phyloP scores from a whole-genome alignment of 352 stramenopile species.

The Phytophthora meadii region DNA sequence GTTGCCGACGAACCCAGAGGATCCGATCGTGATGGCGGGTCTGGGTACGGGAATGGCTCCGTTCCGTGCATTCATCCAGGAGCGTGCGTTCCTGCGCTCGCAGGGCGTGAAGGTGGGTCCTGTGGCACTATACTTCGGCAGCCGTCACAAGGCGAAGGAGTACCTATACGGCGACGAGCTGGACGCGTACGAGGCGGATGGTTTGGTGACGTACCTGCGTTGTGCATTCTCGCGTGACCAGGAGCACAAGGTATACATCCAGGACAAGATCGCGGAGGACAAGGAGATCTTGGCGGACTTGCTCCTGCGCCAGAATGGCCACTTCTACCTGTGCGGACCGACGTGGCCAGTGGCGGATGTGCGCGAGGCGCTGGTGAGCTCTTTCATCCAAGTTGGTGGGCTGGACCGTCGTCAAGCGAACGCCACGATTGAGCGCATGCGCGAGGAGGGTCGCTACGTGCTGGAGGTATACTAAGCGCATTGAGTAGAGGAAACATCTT shows the following conservation, averaged over 20 bases:
- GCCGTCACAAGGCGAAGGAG: conserved; percentile 92
- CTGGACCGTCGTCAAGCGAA: conserved; percentile 75
- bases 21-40: conserved; percentile 88
- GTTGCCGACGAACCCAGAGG: conserved; percentile 65
- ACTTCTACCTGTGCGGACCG: conserved; percentile 89
- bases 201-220: conserved; percentile 82
- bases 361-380: conserved; percentile 67
- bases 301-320: conserved; percentile 76
- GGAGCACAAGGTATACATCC: conserved; percentile 91
- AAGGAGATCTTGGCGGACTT: conserved; percentile 75
- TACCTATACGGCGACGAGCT: conserved; percentile 96
- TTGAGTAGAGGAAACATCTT: neutral
- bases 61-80: conserved; percentile 92
- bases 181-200: conserved; percentile 83
- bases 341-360: conserved; percentile 85
- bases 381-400: conserved; percentile 58
- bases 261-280: conserved; percentile 88
- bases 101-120: conserved; percentile 74
- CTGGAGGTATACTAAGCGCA: conserved; percentile 83
- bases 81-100: conserved; percentile 79
- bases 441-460: conserved; percentile 81
- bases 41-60: conserved; percentile 90
- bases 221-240: conserved; percentile 91
- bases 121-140: conserved; percentile 95
- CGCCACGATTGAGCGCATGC: conserved; percentile 80